phyloP scores from a whole-genome alignment of 345 rosid genomes.

The Adansonia digitata region DNA sequence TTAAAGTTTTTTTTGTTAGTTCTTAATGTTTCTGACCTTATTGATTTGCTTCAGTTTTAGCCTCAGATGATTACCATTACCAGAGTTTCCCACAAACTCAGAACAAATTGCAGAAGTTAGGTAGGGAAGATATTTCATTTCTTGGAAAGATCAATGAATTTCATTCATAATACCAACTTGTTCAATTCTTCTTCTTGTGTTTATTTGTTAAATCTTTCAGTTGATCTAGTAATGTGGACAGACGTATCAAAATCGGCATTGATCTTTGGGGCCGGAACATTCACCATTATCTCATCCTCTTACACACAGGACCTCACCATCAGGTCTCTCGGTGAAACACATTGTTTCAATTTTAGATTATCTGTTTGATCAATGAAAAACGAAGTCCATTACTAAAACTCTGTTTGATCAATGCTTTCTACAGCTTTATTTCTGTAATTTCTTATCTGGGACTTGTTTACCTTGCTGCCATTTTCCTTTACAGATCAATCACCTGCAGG shows the following conservation, averaged over 20 bases:
- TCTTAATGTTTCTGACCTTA: neutral
- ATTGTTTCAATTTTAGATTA: slow-evolving; percentile 11
- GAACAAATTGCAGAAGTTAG: slow-evolving; percentile 66
- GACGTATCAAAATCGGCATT: slow-evolving; percentile 69
- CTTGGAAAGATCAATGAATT: slow-evolving; percentile 8
- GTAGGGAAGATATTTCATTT: slow-evolving; percentile 28
- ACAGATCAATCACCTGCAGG: slow-evolving; percentile 64
- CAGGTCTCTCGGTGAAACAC: slow-evolving; percentile 34
- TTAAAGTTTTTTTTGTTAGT: neutral
- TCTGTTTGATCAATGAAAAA: slow-evolving; percentile 16
- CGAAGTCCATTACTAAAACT: slow-evolving; percentile 2
- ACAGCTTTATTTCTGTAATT: slow-evolving; percentile 77
- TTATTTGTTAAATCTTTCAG: slow-evolving; percentile 31
- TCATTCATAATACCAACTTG: neutral
- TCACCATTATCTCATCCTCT: slow-evolving; percentile 65
- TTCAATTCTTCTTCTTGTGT: neutral
- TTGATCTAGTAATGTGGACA: slow-evolving; percentile 95
- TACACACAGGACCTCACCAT: slow-evolving; percentile 64
- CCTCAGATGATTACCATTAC: slow-evolving; percentile 28
- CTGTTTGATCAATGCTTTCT: slow-evolving; percentile 7
- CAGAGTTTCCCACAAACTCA: slow-evolving; percentile 45
- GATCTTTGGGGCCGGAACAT: slow-evolving; percentile 74
- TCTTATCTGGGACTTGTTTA: slow-evolving; percentile 75
- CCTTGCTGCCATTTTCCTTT: slow-evolving; percentile 69
- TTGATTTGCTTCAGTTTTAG: slow-evolving; percentile 17